Base-by-base conservation (phyloP, 2,329 filamentous ascomycete genomes). In the Eutypella sp. region DNA sequence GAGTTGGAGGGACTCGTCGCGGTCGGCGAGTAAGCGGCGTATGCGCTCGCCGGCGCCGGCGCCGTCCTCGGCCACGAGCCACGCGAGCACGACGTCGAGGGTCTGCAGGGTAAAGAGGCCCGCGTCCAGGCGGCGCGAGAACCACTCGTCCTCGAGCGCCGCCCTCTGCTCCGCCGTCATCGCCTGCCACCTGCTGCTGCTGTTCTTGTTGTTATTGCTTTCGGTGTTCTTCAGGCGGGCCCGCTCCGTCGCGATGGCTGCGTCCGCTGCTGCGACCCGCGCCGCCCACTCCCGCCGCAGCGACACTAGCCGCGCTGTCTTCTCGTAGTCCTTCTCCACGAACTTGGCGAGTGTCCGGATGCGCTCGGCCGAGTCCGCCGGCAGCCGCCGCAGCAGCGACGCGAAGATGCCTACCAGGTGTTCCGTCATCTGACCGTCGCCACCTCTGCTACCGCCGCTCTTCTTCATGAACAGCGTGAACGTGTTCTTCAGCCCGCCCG, bases 331-430 rank as follows among this genome's bases (percentile, higher is more conserved):
- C 62, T 89, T 95, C 65, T 99, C 93, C 16, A 96, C 86, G 58
- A 97, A 97, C 61, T 99, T 99, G 40, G 91, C 92, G 4, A 97
- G 76, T 1, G 85, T 79, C 4, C 93, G 81, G 56, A 97, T 95
- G 5, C 93, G 80, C 25, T 84, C 76, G 0, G 88, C 75, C 2
- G 88, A 90, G 25, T 89, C 81, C 15, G 82, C 87, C 0, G 91
- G 90, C 1, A 99, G 67, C 4, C 84, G 75, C 20, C 90, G 84
- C 1, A 99, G 74, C 63, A 99, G 77, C 0, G 87, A 88, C 1
- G 87, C 81, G 52, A 97, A 90, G 9, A 97, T 86, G 8, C 87
- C 85, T 6, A 97, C 73, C 0, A 97, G 70, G 62, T 96, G 91
- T 59, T 95, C 89, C 0, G 80, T 81, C 1, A 79, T 76, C 47